Percentiles rank a stretch among this genome's conserved stretches.
Conservation (phyloP, 192 early-diverging fungal species). For the Diversispora eburnea region DNA sequence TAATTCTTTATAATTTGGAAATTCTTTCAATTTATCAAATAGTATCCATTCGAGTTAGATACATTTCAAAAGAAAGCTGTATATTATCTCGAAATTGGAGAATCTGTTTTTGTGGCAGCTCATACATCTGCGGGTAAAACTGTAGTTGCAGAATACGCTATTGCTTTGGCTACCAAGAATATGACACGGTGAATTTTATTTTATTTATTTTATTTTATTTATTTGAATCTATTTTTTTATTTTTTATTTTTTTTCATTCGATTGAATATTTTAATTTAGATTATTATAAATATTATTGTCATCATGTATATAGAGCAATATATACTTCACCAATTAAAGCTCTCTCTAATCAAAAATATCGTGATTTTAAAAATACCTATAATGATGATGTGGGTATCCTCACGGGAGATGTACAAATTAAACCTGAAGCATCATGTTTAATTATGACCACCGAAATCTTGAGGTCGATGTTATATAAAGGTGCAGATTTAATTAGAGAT, state of each 20-base stretch:
- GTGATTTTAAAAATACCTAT: slow-evolving; percentile 87
- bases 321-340: slow-evolving; percentile 99
- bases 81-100: slow-evolving; percentile 91
- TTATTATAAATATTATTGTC: background rate
- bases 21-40: slow-evolving; percentile 8
- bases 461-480: slow-evolving; percentile 94
- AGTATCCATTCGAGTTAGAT: slow-evolving; percentile 94
- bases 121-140: slow-evolving; percentile 99
- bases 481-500: slow-evolving; percentile 93
- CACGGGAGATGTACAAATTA: slow-evolving; percentile 97
- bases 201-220: background rate
- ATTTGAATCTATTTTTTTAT: too few relatives aligned
- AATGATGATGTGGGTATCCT: slow-evolving; percentile 89
- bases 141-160: slow-evolving; percentile 97
- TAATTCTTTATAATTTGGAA: too few relatives aligned
- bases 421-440: slow-evolving; percentile 92
- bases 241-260: background rate
- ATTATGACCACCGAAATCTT: slow-evolving; percentile 99
- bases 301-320: slow-evolving; percentile 60
- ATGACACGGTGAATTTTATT: slow-evolving; percentile 23
- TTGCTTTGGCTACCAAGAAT: slow-evolving; percentile 79
- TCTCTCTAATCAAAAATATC: slow-evolving; percentile 96
- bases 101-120: slow-evolving; percentile 96
- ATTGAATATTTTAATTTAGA: too few relatives aligned
- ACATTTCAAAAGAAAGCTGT: slow-evolving; percentile 96